These are phyloP conservation scores for Cryptosporidium canis DNA, from an alignment of 169 alveolate species.

Conservation along the genomic window DNA sequence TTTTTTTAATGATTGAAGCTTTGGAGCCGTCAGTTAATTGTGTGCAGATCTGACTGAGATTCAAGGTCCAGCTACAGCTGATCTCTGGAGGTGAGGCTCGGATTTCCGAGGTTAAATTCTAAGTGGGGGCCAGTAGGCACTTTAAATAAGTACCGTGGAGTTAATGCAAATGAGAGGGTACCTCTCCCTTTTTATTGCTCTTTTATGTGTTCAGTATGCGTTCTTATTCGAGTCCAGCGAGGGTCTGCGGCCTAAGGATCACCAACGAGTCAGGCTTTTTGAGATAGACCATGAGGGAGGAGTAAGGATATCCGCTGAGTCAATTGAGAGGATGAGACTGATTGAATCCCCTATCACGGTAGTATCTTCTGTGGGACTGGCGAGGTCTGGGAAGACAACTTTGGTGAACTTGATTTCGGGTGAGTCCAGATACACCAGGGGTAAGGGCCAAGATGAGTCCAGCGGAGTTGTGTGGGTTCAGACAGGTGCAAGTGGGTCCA, in stretches of 20 bases:
- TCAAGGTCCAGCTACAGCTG: neutral
- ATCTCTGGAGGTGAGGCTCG: neutral
- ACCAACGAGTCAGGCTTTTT: neutral
- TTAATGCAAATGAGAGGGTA: neutral
- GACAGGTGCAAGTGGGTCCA: neutral
- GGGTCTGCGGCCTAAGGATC: neutral
- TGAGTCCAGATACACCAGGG: neutral
- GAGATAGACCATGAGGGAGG: constrained; percentile 3
- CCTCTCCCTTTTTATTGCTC: neutral
- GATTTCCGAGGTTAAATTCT: neutral
- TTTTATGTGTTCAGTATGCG: neutral
- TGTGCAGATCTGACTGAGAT: neutral
- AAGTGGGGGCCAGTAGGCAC: neutral
- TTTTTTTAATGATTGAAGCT: neutral
- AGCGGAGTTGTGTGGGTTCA: constrained; percentile 33
- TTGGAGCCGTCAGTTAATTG: neutral
- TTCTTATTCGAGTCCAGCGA: neutral
- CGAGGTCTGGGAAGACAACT: constrained; percentile 84
- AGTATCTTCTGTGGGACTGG: constrained; percentile 77
- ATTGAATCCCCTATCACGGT: constrained; percentile 67
- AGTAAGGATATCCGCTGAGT: neutral
- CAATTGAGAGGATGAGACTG: constrained; percentile 8
- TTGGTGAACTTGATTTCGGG: constrained; percentile 75
- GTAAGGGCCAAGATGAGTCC: neutral
- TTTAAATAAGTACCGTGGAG: neutral